Evolutionary conservation across 805 yeast genomes (phyloP).

Genomic region (Debaryomyces tyrocola): DNA sequence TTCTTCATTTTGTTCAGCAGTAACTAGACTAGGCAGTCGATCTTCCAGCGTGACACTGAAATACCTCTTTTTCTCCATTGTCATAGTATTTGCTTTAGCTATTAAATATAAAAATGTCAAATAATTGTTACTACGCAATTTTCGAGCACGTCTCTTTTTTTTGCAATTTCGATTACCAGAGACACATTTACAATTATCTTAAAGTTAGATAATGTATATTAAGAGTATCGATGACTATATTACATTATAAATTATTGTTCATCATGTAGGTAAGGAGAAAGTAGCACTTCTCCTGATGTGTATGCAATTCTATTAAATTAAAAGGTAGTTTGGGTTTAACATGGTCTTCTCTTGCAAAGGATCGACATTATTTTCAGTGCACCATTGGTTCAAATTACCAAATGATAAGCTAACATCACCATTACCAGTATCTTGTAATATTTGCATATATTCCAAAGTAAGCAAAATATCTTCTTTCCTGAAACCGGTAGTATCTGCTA

Average conservation of each 20-base stretch:
- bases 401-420: conserved; percentile 15
- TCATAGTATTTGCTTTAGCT: no score
- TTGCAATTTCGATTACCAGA: not conserved
- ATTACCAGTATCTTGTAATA: conserved; percentile 12
- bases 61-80: conserved; percentile 3
- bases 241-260: no score
- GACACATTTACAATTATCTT: no score
- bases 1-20: no score
- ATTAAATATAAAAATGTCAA: not conserved
- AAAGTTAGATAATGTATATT: no score
- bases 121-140: not conserved
- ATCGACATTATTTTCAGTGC: conserved; percentile 22
- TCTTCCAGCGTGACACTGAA: not conserved
- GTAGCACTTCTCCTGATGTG: not conserved
- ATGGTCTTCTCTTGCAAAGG: conserved; percentile 22
- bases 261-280: not conserved
- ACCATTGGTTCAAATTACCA: conserved; percentile 29
- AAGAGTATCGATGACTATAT: no score
- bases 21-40: no score
- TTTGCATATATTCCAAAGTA: conserved; percentile 57
- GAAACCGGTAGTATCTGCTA: conserved; percentile 62
- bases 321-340: conserved; percentile 30
- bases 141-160: not conserved
- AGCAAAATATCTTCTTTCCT: conserved; percentile 59
- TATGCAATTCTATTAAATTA: conserved; percentile 13